Conservation (phyloP, 2,329 filamentous ascomycete species). For the Fusarium avenaceum region DNA sequence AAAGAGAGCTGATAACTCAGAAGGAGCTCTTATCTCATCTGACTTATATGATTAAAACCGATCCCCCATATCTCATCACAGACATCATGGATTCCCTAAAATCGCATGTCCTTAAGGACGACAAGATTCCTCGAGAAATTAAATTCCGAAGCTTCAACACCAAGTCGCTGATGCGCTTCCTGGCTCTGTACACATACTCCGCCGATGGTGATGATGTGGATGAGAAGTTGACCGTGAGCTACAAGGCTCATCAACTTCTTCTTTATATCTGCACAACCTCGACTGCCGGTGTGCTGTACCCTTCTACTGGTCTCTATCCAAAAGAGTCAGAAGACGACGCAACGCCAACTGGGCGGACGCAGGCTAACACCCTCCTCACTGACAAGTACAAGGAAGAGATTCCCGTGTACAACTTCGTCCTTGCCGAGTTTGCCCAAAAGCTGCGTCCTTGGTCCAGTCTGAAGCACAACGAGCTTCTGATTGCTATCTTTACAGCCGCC, state of each 20-base stretch:
- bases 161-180: constrained; percentile 78
- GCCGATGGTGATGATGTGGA: constrained; percentile 60
- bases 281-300: constrained; percentile 79
- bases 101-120: constrained; percentile 79
- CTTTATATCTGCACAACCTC: constrained; percentile 79
- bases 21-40: constrained; percentile 86
- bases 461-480: constrained; percentile 83
- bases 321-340: constrained; percentile 70
- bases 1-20: constrained; percentile 84
- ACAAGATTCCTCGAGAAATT: constrained; percentile 76
- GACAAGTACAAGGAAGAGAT: constrained; percentile 75
- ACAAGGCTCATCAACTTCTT: constrained; percentile 81
- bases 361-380: constrained; percentile 73
- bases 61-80: constrained; percentile 79
- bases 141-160: constrained; percentile 84
- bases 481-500: constrained; percentile 82
- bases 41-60: constrained; percentile 81
- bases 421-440: constrained; percentile 83
- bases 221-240: constrained; percentile 67
- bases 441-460: constrained; percentile 86
- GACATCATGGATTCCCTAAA: constrained; percentile 82
- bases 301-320: constrained; percentile 87
- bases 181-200: constrained; percentile 76
- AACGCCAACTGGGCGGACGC: constrained; percentile 51
- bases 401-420: constrained; percentile 81